phyloP scores from a whole-genome alignment of 2,329 filamentous ascomycete species.

The Botrytis porri region DNA sequence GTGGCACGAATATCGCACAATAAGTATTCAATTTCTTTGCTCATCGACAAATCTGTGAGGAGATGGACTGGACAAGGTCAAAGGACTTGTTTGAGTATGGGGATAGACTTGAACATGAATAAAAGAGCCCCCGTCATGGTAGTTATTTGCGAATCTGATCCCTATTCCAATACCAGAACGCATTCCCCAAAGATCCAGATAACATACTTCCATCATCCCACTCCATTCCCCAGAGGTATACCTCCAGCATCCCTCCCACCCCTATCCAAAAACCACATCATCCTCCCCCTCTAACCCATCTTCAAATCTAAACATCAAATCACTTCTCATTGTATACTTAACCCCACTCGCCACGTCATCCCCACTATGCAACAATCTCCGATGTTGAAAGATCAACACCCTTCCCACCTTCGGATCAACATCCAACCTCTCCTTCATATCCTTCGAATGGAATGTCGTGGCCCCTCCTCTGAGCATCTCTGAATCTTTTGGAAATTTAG shows the following conservation, averaged over 20 bases:
- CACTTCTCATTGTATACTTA: slow-evolving; percentile 57
- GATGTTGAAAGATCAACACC: slow-evolving; percentile 60
- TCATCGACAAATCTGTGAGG: not conserved
- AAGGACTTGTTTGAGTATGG: not conserved
- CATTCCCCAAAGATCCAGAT: not conserved
- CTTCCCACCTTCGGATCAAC: slow-evolving; percentile 55
- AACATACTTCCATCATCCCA: not conserved
- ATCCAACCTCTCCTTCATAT: slow-evolving; percentile 46
- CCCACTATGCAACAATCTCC: slow-evolving; percentile 50
- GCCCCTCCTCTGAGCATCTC: slow-evolving; percentile 42
- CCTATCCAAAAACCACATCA: slow-evolving; percentile 5
- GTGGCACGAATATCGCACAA: not conserved
- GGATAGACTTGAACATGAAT: not conserved
- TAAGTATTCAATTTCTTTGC: not conserved
- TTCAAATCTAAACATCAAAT: slow-evolving; percentile 49
- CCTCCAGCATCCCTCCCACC: not conserved
- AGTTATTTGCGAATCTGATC: not conserved
- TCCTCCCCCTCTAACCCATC: slow-evolving; percentile 7
- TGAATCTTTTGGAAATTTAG: not conserved
- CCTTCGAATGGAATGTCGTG: slow-evolving; percentile 51
- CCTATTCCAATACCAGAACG: not conserved
- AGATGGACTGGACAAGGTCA: not conserved
- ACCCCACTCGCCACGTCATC: slow-evolving; percentile 49
- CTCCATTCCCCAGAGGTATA: not conserved
- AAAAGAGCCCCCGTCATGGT: not conserved